Percentiles rank a stretch among this genome's conserved stretches.
phyloP scores from a whole-genome alignment of 345 rosid genomes.

The Brassica napus region DNA sequence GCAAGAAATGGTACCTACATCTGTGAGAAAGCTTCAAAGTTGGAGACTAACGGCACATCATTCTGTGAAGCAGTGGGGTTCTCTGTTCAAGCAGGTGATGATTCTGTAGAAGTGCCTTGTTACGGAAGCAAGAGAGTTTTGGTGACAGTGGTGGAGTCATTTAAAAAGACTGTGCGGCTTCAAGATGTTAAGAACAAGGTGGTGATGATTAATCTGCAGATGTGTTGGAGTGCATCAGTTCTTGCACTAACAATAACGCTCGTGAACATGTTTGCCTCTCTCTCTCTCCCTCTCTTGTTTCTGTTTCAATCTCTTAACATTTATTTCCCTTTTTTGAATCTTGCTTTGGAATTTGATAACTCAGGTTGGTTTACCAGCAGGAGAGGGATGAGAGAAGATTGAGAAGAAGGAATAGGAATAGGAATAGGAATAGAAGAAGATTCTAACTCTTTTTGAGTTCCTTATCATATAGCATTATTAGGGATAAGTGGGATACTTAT shows the following conservation, averaged over 20 bases:
- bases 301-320: neutral
- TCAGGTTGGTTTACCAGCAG: conserved; percentile 32
- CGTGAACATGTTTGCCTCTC: conserved; percentile 49
- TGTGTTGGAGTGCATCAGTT: conserved; percentile 42
- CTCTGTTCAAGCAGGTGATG: neutral
- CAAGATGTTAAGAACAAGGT: neutral
- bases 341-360: conserved; percentile 2
- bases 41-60: neutral
- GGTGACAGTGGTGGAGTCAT: neutral
- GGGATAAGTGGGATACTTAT: too few relatives aligned
- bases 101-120: neutral
- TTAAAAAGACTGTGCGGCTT: neutral
- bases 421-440: neutral
- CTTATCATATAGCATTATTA: neutral
- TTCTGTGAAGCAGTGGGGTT: neutral
- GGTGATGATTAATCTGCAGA: neutral
- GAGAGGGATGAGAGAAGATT: conserved; percentile 50
- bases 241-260: conserved; percentile 57
- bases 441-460: neutral
- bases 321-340: neutral
- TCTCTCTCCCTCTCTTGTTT: neutral
- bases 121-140: neutral
- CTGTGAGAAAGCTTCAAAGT: neutral
- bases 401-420: conserved; percentile 44
- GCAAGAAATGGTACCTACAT: neutral